Evolutionary conservation across 2,329 filamentous ascomycete species (phyloP).

Genomic region (Ascocoryne sarcoides): DNA sequence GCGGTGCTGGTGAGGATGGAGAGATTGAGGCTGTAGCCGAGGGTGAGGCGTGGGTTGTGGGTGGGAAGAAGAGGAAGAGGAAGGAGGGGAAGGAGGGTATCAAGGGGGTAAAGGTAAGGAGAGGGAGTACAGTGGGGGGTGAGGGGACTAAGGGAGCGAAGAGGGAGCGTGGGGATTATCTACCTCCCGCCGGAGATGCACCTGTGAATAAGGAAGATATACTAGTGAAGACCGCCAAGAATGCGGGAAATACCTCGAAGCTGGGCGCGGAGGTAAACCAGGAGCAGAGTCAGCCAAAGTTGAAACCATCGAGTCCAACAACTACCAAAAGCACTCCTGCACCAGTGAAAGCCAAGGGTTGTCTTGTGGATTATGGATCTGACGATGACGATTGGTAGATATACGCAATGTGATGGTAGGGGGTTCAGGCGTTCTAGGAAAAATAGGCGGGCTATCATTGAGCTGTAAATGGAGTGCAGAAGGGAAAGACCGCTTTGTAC

Average conservation of each 20-base stretch:
- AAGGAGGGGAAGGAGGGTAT: not conserved
- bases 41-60: not conserved
- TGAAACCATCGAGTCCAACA: no score
- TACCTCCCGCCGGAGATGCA: not conserved
- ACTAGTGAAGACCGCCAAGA: not conserved
- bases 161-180: not conserved
- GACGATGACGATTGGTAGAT: not conserved
- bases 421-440: no score
- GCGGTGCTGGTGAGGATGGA: conserved; percentile 4
- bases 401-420: no score
- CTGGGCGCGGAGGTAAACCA: no score
- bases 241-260: no score
- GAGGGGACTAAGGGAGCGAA: not conserved
- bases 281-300: no score
- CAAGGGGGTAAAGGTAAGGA: not conserved
- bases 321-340: no score
- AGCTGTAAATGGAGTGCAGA: no score
- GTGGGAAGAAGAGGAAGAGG: not conserved
- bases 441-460: no score
- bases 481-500: no score
- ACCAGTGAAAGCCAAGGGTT: not conserved
- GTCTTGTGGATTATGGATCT: not conserved
- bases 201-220: not conserved
- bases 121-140: not conserved
- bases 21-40: not conserved